Conservation (phyloP, 2,329 filamentous ascomycete species). For the Sordariomycetes sp. region DNA sequence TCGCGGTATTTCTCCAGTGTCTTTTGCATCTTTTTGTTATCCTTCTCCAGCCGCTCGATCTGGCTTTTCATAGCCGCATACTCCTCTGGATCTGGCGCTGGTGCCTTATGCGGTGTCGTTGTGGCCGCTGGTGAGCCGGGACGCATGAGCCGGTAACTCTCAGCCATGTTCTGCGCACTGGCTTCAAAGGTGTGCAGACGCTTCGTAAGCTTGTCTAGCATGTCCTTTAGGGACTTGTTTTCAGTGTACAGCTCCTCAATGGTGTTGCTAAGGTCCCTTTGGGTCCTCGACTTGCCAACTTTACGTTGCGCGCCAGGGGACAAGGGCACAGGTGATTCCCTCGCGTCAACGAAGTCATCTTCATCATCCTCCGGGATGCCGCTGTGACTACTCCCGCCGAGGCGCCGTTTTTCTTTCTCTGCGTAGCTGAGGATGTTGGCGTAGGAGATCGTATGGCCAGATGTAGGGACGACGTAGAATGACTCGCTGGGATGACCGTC, state of each 20-base stretch:
- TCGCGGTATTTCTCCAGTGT: slow-evolving; percentile 50
- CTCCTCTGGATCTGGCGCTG: slow-evolving; percentile 57
- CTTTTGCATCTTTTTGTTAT: slow-evolving; percentile 44
- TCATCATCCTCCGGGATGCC: slow-evolving; percentile 54
- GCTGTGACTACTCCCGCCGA: slow-evolving; percentile 39
- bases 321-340: slow-evolving; percentile 47
- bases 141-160: slow-evolving; percentile 62
- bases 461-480: slow-evolving; percentile 91
- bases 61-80: slow-evolving; percentile 48
- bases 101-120: slow-evolving; percentile 13
- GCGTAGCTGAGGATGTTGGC: slow-evolving; percentile 74
- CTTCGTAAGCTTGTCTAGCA: slow-evolving; percentile 77
- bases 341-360: slow-evolving; percentile 85
- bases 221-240: slow-evolving; percentile 75
- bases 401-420: slow-evolving; percentile 55
- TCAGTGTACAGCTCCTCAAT: slow-evolving; percentile 84
- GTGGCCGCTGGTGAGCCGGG: slow-evolving; percentile 41
- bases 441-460: slow-evolving; percentile 86
- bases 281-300: slow-evolving; percentile 27
- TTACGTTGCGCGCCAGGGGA: slow-evolving; percentile 31
- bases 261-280: slow-evolving; percentile 50
- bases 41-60: slow-evolving; percentile 57
- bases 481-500: slow-evolving; percentile 62
- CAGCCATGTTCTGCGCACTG: slow-evolving; percentile 80
- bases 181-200: slow-evolving; percentile 90